These are phyloP conservation scores for Fusarium pseudograminearum DNA, from an alignment of 2,329 filamentous ascomycete species.

Conservation along the genomic window DNA sequence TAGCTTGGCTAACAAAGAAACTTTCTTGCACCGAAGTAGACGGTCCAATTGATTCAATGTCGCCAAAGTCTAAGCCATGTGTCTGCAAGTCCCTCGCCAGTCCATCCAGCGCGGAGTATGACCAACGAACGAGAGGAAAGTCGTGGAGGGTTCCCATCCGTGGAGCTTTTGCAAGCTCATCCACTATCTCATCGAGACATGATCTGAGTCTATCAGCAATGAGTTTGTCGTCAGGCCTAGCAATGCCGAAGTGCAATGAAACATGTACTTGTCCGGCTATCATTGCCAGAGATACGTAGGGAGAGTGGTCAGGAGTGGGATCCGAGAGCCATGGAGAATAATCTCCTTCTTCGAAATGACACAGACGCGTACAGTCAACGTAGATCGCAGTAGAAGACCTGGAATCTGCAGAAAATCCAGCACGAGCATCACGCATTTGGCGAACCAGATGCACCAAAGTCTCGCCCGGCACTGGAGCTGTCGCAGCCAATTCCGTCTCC, in stretches of 20 bases:
- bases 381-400: conserved; percentile 1
- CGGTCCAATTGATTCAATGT: conserved; percentile 7
- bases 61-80: not conserved
- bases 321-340: conserved; percentile 10
- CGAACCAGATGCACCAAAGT: conserved; percentile 2
- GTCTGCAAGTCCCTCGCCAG: conserved; percentile 5
- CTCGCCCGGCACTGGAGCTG: not conserved
- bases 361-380: conserved; percentile 6
- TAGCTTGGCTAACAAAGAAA: conserved; percentile 2
- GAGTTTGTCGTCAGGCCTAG: conserved; percentile 2
- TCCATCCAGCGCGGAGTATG: conserved; percentile 6
- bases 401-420: not conserved
- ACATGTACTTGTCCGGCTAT: conserved; percentile 3
- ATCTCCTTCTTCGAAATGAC: not conserved
- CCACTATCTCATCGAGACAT: conserved; percentile 2
- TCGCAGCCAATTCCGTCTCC: conserved; percentile 3
- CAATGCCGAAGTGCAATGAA: conserved; percentile 8
- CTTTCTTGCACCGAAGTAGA: conserved; percentile 7
- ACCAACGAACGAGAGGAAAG: conserved; percentile 6
- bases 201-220: conserved; percentile 2
- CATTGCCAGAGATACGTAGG: conserved; percentile 4
- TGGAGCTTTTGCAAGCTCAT: conserved; percentile 8
- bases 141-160: conserved; percentile 3
- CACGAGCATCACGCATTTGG: conserved; percentile 6
- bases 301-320: not conserved